Evolutionary conservation across 257 asterid species (phyloP).

Genomic region (Apocynum venetum): DNA sequence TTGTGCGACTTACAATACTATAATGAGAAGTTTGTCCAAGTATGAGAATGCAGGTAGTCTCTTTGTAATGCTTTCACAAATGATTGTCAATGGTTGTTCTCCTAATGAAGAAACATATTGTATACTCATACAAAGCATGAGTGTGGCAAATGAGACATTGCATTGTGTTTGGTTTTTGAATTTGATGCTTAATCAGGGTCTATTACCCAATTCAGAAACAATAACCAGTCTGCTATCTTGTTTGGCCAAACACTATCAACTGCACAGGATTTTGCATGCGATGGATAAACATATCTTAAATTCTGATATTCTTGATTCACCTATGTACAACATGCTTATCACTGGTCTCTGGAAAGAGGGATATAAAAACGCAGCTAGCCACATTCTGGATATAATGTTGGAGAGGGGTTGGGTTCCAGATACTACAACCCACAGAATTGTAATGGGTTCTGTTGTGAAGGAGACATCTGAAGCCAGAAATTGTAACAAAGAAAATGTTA

Average conservation of each 20-base stretch:
- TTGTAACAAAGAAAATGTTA: conserved; percentile 10
- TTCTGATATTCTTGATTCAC: conserved; percentile 43
- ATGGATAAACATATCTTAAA: conserved; percentile 31
- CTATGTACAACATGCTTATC: conserved; percentile 43
- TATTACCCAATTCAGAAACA: conserved; percentile 48
- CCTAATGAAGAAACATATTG: conserved; percentile 49
- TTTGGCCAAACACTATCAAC: conserved; percentile 38
- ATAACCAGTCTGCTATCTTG: conserved; percentile 38
- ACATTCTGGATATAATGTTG: conserved; percentile 59
- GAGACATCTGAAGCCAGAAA: conserved; percentile 19
- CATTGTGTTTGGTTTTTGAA: conserved; percentile 37
- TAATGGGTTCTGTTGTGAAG: conserved; percentile 43
- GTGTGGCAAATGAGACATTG: conserved; percentile 21
- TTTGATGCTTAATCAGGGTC: conserved; percentile 47
- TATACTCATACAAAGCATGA: conserved; percentile 41
- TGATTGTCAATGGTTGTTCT: conserved; percentile 50
- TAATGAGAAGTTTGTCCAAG: conserved; percentile 46
- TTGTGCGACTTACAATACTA: conserved; percentile 34
- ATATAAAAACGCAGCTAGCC: conserved; percentile 43
- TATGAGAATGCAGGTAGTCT: conserved; percentile 26
- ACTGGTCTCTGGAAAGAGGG: conserved; percentile 76
- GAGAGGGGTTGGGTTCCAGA: conserved; percentile 82
- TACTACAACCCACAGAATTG: conserved; percentile 52
- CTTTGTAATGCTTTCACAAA: conserved; percentile 42
- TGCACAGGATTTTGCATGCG: conserved; percentile 46